Percentiles rank a stretch among this genome's conserved stretches.
phyloP scores from a whole-genome alignment of 73 alveolate genomes.

The Strombidium stylifer region DNA sequence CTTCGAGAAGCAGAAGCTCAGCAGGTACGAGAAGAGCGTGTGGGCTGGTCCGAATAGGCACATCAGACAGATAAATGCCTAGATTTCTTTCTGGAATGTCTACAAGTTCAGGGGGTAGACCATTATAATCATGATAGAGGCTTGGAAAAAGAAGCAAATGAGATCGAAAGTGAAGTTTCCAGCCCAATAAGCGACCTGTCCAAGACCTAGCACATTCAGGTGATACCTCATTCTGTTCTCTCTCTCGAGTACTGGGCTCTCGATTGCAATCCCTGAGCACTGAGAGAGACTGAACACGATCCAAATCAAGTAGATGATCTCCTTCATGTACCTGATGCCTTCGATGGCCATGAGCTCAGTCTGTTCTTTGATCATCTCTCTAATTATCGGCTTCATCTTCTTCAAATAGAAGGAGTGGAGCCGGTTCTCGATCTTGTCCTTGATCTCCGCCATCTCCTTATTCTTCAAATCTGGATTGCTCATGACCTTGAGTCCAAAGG shows the following conservation, averaged over 20 bases:
- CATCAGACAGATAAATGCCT: too few species aligned
- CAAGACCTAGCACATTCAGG: slow-evolving; percentile 21
- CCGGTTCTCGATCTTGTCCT: background rate
- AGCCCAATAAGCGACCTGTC: slow-evolving; percentile 21
- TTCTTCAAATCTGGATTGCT: background rate
- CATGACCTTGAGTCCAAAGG: background rate
- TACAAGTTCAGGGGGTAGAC: too few species aligned
- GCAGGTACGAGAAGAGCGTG: too few species aligned
- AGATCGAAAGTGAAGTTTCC: slow-evolving; percentile 23
- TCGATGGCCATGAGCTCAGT: background rate
- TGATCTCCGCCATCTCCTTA: background rate
- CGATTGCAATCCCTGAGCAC: slow-evolving; percentile 34
- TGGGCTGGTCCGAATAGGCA: too few species aligned
- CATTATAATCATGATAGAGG: too few species aligned
- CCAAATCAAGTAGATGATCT: slow-evolving; percentile 14
- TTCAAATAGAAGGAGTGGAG: too few species aligned
- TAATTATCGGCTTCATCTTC: background rate
- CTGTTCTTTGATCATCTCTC: background rate
- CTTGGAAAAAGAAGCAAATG: background rate
- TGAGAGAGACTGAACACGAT: background rate
- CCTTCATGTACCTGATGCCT: slow-evolving; percentile 20
- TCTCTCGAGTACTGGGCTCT: slow-evolving; percentile 32
- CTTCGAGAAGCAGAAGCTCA: too few species aligned
- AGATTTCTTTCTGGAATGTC: too few species aligned
- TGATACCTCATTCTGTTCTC: slow-evolving; percentile 8